phyloP scores from a whole-genome alignment of 352 stramenopile species.

The Thalassiosira exigua region DNA sequence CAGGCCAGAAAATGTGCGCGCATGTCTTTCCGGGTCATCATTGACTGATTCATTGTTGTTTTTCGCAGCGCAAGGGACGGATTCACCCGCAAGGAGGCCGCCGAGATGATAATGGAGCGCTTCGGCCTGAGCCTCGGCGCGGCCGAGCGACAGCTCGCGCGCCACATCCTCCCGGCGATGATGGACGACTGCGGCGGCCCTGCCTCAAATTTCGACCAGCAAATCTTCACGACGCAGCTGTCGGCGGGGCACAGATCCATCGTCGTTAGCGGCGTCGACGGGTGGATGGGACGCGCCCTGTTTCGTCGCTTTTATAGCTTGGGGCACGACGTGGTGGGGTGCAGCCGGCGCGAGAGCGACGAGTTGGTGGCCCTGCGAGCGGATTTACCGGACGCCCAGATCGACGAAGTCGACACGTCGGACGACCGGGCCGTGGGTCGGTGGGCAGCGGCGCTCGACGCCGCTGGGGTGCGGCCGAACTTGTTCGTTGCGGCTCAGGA shows the following conservation, averaged over 20 bases:
- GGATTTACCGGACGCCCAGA: constrained; percentile 8
- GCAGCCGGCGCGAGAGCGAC: not conserved
- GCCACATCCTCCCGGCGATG: constrained; percentile 31
- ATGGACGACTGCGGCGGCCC: constrained; percentile 7
- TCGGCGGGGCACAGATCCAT: constrained; percentile 10
- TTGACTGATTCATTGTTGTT: too few species aligned
- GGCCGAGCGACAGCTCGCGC: constrained; percentile 20
- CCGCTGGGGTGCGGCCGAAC: constrained; percentile 11
- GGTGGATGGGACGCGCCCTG: constrained; percentile 13
- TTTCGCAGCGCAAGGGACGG: not conserved
- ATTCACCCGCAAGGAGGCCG: constrained; percentile 32
- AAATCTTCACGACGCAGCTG: not conserved
- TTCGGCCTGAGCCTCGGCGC: constrained; percentile 4
- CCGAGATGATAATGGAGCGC: constrained; percentile 33
- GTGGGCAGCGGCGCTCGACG: constrained; percentile 14
- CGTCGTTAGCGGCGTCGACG: constrained; percentile 43
- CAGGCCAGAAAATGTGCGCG: too few species aligned
- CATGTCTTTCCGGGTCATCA: too few species aligned
- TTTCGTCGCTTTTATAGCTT: constrained; percentile 28
- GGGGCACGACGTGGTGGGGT: constrained; percentile 33
- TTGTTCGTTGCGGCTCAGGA: constrained; percentile 27
- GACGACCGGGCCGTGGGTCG: constrained; percentile 6
- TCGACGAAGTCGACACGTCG: constrained; percentile 26
- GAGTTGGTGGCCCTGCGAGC: constrained; percentile 16
- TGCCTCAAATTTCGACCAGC: too few species aligned